Conservation (phyloP, 805 yeast genomes). For the Phaffomyces opuntiae region DNA sequence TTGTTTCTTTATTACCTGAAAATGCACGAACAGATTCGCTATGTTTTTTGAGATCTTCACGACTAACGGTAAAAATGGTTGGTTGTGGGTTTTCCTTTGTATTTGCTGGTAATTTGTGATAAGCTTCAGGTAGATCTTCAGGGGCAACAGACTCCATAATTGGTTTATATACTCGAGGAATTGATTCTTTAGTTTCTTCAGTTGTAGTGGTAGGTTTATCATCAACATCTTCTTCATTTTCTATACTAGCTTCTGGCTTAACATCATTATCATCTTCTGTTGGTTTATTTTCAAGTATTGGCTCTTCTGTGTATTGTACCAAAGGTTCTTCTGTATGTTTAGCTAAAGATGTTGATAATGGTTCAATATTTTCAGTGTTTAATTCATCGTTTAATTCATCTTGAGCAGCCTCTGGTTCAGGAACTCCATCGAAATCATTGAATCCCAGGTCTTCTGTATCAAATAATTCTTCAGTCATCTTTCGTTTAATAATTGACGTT, state of each 20-base stretch:
- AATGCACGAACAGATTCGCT: conserved; percentile 5
- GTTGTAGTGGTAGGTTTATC: not conserved
- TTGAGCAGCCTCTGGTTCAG: not conserved
- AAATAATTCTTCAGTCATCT: not conserved
- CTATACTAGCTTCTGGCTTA: not conserved
- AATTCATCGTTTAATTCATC: not conserved
- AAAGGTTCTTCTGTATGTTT: not conserved
- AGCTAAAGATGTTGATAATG: not conserved
- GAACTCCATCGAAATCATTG: not conserved
- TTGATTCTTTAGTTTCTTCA: not conserved
- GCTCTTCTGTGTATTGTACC: no score
- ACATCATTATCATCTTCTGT: not conserved
- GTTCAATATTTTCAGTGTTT: not conserved
- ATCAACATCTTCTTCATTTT: not conserved
- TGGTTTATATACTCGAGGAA: not conserved
- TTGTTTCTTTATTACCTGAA: conserved; percentile 10
- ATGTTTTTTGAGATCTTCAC: conserved; percentile 11
- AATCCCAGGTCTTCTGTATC: not conserved
- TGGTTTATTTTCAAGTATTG: not conserved
- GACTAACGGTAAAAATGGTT: conserved; percentile 13
- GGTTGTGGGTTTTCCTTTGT: conserved; percentile 20
- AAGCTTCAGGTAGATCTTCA: conserved; percentile 6
- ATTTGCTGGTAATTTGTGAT: conserved; percentile 16
- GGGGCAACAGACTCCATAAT: not conserved
- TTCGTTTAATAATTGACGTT: not conserved